Evolutionary conservation across 352 stramenopile species (phyloP).

Genomic region (Proteromonas lacertae): DNA sequence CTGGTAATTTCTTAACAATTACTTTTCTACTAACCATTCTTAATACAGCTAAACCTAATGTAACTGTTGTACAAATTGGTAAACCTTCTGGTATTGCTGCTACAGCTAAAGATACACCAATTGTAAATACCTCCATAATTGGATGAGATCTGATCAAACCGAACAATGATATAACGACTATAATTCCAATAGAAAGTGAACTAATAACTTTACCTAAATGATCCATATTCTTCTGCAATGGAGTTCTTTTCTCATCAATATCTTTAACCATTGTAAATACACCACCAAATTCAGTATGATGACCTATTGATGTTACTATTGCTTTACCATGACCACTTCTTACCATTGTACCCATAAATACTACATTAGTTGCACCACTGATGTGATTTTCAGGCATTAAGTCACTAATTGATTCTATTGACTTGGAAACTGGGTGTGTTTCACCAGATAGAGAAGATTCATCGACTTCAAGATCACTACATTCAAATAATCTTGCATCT

Average conservation of each 20-base stretch:
- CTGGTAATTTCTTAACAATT: neutral
- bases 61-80: constrained; percentile 19
- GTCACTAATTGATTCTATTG: neutral
- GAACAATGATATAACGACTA: neutral
- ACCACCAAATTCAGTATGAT: constrained; percentile 28
- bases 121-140: constrained; percentile 30
- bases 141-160: neutral
- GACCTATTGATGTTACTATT: constrained; percentile 26
- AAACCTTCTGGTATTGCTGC: constrained; percentile 88
- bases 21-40: too few species aligned
- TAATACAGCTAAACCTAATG: too few species aligned
- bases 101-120: constrained; percentile 76
- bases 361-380: neutral
- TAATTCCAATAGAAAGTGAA: neutral
- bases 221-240: neutral
- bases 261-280: too few species aligned
- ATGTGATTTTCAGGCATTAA: neutral
- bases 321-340: neutral
- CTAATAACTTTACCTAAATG: constrained; percentile 1
- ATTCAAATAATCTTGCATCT: neutral
- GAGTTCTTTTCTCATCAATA: too few species aligned
- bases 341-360: constrained; percentile 1
- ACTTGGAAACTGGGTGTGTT: neutral
- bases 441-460: constrained; percentile 4
- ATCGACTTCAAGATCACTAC: neutral